Percentiles rank a stretch among this genome's conserved stretches.
These are phyloP conservation scores for Crithidia bombi DNA, from an alignment of 208 protist species.

Conservation along the genomic window DNA sequence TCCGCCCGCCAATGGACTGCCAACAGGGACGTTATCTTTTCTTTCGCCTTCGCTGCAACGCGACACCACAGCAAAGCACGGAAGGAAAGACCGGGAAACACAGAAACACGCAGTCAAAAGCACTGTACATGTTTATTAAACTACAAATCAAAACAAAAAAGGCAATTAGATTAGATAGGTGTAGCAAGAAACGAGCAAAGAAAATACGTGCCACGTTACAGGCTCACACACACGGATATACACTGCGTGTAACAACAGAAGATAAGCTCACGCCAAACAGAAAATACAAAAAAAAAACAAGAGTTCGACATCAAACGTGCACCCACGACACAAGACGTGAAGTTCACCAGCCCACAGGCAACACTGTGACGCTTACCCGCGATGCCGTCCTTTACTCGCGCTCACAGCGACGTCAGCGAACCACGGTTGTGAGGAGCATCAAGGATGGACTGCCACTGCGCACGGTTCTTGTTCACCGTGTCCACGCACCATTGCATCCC, in stretches of 20 bases:
- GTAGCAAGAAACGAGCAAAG: neutral
- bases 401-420: neutral
- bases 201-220: neutral
- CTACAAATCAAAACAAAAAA: conserved; percentile 5
- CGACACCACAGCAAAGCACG: too few relatives aligned
- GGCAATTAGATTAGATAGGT: neutral
- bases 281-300: conserved; percentile 4
- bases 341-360: too few relatives aligned
- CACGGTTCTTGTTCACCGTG: conserved; percentile 59
- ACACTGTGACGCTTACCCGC: too few relatives aligned
- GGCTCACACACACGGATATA: too few relatives aligned
- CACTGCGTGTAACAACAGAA: neutral
- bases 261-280: neutral
- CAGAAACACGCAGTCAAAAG: too few relatives aligned
- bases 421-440: conserved; percentile 13
- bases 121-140: too few relatives aligned
- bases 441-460: conserved; percentile 72
- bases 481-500: conserved; percentile 88
- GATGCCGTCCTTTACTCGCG: too few relatives aligned
- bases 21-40: too few relatives aligned
- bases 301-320: neutral
- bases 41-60: too few relatives aligned
- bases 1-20: too few relatives aligned
- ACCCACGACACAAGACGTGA: conserved; percentile 1
- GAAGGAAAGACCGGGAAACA: too few relatives aligned